A percentile compares a stretch with the other conserved stretches of the same genome.
These are phyloP conservation scores for Heterobasidion parviporum DNA, from an alignment of 1,284 basidiomycete species.

Conservation along the genomic window DNA sequence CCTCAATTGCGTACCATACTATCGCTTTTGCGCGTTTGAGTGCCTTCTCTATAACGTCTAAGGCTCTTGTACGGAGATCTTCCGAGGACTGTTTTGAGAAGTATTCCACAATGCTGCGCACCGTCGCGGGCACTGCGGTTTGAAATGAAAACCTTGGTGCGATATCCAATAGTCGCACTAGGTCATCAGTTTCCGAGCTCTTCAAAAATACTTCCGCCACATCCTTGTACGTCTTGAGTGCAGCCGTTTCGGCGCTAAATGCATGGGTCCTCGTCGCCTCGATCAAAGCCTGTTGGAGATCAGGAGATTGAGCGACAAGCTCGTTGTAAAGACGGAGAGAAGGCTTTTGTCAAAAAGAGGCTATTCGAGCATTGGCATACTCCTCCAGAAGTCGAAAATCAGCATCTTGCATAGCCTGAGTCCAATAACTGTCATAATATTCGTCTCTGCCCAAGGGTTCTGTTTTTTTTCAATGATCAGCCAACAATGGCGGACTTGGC, in stretches of 20 bases:
- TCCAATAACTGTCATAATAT: background rate
- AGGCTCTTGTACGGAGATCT: background rate
- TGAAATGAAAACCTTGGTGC: background rate
- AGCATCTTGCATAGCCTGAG: background rate
- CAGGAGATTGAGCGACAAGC: background rate
- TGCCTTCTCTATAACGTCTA: background rate
- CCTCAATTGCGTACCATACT: background rate
- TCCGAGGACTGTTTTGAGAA: background rate
- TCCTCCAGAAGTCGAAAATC: background rate
- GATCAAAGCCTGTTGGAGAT: background rate
- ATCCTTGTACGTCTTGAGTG: background rate
- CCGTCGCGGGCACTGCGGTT: no score
- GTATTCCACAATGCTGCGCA: background rate
- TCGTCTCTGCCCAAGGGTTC: background rate
- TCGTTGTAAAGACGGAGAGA: background rate
- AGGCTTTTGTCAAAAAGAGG: background rate
- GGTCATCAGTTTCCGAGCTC: background rate
- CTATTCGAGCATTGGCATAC: background rate
- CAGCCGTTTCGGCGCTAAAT: background rate
- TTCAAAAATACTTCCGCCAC: background rate
- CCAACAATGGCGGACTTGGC: background rate
- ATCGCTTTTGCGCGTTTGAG: background rate
- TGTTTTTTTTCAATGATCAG: background rate
- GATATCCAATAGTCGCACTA: background rate
- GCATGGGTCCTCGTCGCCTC: background rate